A percentile compares a stretch with the other conserved stretches of the same genome.
These are phyloP conservation scores for Onygenales sp. DNA, from an alignment of 2,329 filamentous ascomycete genomes.

Conservation along the genomic window DNA sequence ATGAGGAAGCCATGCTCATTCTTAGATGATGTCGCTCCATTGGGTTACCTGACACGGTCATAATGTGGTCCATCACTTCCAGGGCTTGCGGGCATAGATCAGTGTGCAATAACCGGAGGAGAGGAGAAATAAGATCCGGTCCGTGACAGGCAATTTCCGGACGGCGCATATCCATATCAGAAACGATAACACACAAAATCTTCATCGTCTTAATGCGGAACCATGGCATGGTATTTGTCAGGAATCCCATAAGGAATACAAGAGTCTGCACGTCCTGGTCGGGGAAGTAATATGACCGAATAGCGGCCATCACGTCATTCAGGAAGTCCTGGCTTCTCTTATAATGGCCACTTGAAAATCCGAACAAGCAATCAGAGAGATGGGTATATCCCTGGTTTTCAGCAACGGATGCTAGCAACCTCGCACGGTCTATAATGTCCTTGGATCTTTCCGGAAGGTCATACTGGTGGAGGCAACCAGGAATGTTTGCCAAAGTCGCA, in stretches of 20 bases:
- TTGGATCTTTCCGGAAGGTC: conserved; percentile 48
- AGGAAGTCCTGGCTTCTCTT: conserved; percentile 67
- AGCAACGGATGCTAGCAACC: conserved; percentile 61
- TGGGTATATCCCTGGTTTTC: conserved; percentile 59
- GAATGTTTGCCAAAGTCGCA: conserved; percentile 82
- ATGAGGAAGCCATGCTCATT: conserved; percentile 89
- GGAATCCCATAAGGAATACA: conserved; percentile 79
- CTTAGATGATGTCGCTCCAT: conserved; percentile 90
- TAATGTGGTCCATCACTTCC: conserved; percentile 86
- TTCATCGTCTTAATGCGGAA: conserved; percentile 91
- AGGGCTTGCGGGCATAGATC: conserved; percentile 89
- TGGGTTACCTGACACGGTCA: conserved; percentile 82
- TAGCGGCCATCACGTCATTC: conserved; percentile 59
- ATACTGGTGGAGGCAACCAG: conserved; percentile 70
- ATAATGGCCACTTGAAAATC: conserved; percentile 59
- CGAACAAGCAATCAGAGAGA: conserved; percentile 60
- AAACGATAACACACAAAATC: conserved; percentile 73
- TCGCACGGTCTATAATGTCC: conserved; percentile 54
- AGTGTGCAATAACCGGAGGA: conserved; percentile 80
- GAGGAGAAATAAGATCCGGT: conserved; percentile 86
- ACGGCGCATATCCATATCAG: conserved; percentile 86
- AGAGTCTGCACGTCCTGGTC: conserved; percentile 74
- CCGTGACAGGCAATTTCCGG: conserved; percentile 83
- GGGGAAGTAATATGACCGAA: conserved; percentile 72
- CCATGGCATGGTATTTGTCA: conserved; percentile 83